phyloP scores from a whole-genome alignment of 2,329 filamentous ascomycete species.

The Escovopsis sp. region DNA sequence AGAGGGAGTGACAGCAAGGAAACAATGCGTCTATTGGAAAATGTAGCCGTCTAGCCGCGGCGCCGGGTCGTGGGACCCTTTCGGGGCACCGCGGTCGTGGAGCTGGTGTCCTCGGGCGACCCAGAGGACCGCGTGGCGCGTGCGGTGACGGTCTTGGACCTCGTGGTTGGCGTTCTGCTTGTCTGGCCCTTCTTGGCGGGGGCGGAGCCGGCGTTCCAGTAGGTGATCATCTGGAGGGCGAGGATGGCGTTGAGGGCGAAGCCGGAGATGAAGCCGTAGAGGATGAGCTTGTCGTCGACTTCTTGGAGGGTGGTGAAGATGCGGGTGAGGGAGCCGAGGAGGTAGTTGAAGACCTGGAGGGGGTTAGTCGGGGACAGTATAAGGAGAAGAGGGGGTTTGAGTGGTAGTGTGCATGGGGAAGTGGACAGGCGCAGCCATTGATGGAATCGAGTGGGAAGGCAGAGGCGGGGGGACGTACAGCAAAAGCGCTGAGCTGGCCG shows the following conservation, averaged over 20 bases:
- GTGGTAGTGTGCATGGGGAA: too few relatives aligned
- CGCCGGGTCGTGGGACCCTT: constrained; percentile 29
- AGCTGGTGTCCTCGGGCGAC: constrained; percentile 11
- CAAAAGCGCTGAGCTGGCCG: constrained; percentile 90
- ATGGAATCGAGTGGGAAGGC: background rate
- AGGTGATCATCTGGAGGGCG: constrained; percentile 83
- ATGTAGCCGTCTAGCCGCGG: constrained; percentile 18
- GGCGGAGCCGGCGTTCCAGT: constrained; percentile 59
- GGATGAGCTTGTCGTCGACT: constrained; percentile 89
- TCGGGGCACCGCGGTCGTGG: constrained; percentile 17
- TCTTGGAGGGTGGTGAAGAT: constrained; percentile 98
- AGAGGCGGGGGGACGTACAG: constrained; percentile 34
- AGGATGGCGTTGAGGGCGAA: constrained; percentile 81
- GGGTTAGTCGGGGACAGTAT: constrained; percentile 3
- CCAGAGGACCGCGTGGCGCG: too few relatives aligned
- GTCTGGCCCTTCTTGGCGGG: constrained; percentile 31
- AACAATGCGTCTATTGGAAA: constrained; percentile 4
- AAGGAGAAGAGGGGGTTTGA: too few relatives aligned
- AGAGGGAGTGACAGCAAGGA: too few relatives aligned
- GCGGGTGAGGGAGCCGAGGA: constrained; percentile 76
- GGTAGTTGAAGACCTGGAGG: constrained; percentile 87
- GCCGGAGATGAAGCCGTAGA: constrained; percentile 86
- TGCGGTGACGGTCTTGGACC: too few relatives aligned
- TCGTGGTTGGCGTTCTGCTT: background rate
- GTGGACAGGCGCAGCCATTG: too few relatives aligned